Evolutionary conservation across 1,284 basidiomycete species (phyloP).

Genomic region (Boletus smithii): DNA sequence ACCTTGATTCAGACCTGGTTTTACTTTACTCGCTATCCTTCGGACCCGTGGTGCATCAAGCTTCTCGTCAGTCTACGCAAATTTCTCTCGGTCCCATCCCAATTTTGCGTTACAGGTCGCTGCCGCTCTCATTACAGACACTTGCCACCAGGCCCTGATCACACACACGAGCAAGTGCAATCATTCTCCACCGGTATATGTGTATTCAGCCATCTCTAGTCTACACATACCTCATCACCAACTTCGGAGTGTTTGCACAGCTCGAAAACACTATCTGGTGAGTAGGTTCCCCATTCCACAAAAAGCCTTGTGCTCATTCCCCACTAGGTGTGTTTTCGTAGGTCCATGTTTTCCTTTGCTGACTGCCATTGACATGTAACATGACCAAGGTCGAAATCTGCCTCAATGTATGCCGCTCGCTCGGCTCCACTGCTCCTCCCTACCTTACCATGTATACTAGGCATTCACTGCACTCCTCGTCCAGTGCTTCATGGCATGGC

Average conservation of each 20-base stretch:
- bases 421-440: neutral
- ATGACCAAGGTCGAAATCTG: conserved; percentile 34
- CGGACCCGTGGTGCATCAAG: conserved; percentile 48
- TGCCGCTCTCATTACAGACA: conserved; percentile 50
- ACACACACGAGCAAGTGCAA: conserved; percentile 45
- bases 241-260: conserved; percentile 40
- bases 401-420: conserved; percentile 28
- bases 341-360: conserved; percentile 13
- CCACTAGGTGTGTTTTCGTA: conserved; percentile 46
- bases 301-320: neutral
- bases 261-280: conserved; percentile 47
- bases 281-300: conserved; percentile 13
- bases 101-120: conserved; percentile 39
- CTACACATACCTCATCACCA: conserved; percentile 51
- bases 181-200: neutral
- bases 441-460: conserved; percentile 7
- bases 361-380: conserved; percentile 1
- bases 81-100: conserved; percentile 9
- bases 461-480: conserved; percentile 36
- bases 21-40: conserved; percentile 50
- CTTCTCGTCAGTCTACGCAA: conserved; percentile 35
- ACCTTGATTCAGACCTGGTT: conserved; percentile 57
- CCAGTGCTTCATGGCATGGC: conserved; percentile 34
- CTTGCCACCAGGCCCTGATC: conserved; percentile 54
- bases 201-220: conserved; percentile 33